Evolutionary conservation across 225 moss, liverwort and hornwort species (phyloP).

Genomic region (Rhytidiadelphus loreus): DNA sequence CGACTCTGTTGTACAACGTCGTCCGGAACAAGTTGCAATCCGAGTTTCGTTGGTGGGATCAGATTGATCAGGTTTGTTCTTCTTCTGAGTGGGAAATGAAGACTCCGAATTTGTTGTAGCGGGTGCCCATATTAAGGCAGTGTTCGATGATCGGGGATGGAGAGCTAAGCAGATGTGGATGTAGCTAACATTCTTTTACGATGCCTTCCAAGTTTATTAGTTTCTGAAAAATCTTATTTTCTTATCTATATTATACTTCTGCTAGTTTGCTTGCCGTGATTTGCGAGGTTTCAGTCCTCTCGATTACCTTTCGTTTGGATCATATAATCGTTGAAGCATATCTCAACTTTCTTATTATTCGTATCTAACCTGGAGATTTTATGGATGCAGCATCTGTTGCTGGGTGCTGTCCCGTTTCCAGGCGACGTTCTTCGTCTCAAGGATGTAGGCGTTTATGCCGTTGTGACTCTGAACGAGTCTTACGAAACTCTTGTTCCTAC

Average conservation of each 20-base stretch:
- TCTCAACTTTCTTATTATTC: background rate
- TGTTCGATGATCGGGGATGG: background rate
- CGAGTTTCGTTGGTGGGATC: constrained; percentile 99
- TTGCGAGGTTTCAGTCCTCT: background rate
- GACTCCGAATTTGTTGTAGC: background rate
- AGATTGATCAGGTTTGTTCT: constrained; percentile 71
- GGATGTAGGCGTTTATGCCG: constrained; percentile 74
- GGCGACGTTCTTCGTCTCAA: constrained; percentile 88
- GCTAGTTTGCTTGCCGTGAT: background rate
- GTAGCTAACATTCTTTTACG: background rate
- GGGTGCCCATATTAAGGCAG: background rate
- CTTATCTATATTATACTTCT: background rate
- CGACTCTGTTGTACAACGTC: constrained; percentile 86
- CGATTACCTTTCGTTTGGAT: background rate
- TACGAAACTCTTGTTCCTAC: constrained; percentile 92
- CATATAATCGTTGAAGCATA: background rate
- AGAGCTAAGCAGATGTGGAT: background rate
- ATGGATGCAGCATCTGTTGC: constrained; percentile 45
- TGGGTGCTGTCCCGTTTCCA: constrained; percentile 95
- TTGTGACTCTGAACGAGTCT: constrained; percentile 86
- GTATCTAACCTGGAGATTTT: background rate
- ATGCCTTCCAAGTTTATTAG: background rate
- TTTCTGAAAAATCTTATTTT: background rate
- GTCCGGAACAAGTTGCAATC: constrained; percentile 87
- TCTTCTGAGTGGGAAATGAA: background rate